Percentiles rank a stretch among this genome's conserved stretches.
Evolutionary conservation across 495 filamentous ascomycete genomes (phyloP).

Genomic region (Aspergillus heteromorphus): DNA sequence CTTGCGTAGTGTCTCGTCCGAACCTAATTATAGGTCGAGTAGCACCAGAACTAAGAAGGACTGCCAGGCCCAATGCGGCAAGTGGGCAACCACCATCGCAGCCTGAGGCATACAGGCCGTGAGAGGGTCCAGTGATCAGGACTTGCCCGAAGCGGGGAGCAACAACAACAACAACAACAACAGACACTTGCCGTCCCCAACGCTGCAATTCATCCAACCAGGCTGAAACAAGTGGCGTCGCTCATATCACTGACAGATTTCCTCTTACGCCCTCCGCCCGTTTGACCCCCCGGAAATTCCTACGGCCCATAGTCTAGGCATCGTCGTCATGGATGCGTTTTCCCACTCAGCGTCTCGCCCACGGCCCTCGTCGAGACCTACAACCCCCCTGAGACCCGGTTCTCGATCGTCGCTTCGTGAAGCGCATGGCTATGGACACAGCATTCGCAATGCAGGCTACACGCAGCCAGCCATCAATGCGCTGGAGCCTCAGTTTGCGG

Average conservation of each 20-base stretch:
- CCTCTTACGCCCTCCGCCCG: no score
- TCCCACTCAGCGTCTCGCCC: constrained; percentile 39
- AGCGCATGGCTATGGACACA: constrained; percentile 49
- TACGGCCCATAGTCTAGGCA: background rate
- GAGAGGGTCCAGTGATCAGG: background rate
- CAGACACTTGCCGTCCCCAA: background rate
- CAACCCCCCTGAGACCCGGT: constrained; percentile 85
- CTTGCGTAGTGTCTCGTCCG: background rate
- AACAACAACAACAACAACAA: background rate
- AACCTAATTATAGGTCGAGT: background rate
- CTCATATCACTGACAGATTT: background rate
- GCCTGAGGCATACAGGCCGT: background rate
- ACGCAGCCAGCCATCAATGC: constrained; percentile 70
- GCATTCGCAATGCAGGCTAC: constrained; percentile 36
- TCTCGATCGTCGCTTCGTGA: constrained; percentile 85
- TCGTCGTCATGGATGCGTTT: constrained; percentile 29
- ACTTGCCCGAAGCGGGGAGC: background rate
- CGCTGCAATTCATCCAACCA: background rate
- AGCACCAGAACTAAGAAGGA: background rate
- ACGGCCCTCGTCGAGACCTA: constrained; percentile 65
- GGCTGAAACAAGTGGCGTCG: background rate
- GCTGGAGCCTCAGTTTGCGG: constrained; percentile 85
- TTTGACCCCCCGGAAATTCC: no score
- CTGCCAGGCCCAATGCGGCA: no score
- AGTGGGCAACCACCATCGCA: background rate